Evolutionary conservation across 2,329 filamentous ascomycete species (phyloP).

Genomic region (Verticillium zaregamsianum): DNA sequence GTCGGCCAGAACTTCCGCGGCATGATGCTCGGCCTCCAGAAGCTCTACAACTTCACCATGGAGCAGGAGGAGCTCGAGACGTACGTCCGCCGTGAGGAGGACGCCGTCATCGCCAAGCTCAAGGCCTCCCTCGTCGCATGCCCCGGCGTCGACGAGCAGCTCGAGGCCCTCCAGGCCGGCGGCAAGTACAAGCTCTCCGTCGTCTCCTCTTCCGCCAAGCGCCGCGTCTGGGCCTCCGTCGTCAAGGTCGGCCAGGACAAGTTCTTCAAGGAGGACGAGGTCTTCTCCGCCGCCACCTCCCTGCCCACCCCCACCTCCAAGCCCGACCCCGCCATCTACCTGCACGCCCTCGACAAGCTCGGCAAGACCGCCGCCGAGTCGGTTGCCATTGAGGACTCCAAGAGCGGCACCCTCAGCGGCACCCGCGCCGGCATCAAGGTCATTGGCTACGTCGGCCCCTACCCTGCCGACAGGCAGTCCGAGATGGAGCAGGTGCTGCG

Average conservation of each 20-base stretch:
- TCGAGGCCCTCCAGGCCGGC: conserved; percentile 57
- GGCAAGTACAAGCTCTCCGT: conserved; percentile 72
- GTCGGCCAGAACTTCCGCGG: conserved; percentile 93
- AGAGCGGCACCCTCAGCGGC: conserved; percentile 72
- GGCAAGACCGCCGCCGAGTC: conserved; percentile 68
- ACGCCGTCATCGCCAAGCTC: conserved; percentile 78
- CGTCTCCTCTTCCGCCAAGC: conserved; percentile 75
- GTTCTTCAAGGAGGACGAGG: conserved; percentile 70
- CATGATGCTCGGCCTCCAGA: conserved; percentile 76
- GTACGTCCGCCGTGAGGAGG: conserved; percentile 75
- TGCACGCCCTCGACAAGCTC: conserved; percentile 69
- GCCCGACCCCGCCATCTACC: conserved; percentile 86
- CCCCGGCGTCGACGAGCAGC: conserved; percentile 61
- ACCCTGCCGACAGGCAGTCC: conserved; percentile 55
- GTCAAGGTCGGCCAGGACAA: conserved; percentile 74
- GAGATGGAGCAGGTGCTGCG: conserved; percentile 61
- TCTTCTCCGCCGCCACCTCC: conserved; percentile 80
- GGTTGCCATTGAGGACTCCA: conserved; percentile 84
- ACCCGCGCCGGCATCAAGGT: conserved; percentile 74
- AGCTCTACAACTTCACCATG: conserved; percentile 72
- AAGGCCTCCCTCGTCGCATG: conserved; percentile 64
- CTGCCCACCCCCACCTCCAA: conserved; percentile 79
- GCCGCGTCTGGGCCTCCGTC: conserved; percentile 72
- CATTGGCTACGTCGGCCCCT: conserved; percentile 82
- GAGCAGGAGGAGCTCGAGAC: conserved; percentile 61